Evolutionary conservation across 1,284 basidiomycete species (phyloP).

Genomic region (Sanguinoderma infundibulare): DNA sequence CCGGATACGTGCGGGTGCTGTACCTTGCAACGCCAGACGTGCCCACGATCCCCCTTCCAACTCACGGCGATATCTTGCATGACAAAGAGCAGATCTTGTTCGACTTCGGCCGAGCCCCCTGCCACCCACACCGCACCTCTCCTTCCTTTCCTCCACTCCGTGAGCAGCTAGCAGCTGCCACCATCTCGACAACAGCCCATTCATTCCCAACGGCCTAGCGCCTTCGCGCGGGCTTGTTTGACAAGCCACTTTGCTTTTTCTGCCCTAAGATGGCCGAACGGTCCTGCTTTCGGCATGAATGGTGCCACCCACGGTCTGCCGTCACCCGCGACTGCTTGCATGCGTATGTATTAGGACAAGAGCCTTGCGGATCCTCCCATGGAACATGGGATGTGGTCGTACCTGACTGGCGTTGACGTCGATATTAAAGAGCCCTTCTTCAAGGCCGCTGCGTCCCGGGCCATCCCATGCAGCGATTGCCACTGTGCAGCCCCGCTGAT

Average conservation of each 20-base stretch:
- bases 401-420: constrained; percentile 4
- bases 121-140: not conserved
- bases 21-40: too few species aligned
- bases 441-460: not conserved
- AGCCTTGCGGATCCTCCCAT: constrained; percentile 1
- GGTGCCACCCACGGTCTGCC: not conserved
- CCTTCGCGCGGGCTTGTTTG: not conserved
- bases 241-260: not conserved
- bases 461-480: not conserved
- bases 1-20: too few species aligned
- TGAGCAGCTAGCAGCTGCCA: not conserved
- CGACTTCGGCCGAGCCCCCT: not conserved
- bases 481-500: too few species aligned
- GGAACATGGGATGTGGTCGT: not conserved
- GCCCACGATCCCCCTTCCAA: not conserved
- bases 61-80: not conserved
- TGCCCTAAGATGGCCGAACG: not conserved
- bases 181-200: not conserved
- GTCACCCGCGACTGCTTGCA: not conserved
- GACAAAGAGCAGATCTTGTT: not conserved
- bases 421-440: not conserved
- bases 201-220: not conserved
- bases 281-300: not conserved
- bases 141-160: not conserved
- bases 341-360: not conserved